phyloP scores from a whole-genome alignment of 306 rosid genomes.

The Vicia villosa region DNA sequence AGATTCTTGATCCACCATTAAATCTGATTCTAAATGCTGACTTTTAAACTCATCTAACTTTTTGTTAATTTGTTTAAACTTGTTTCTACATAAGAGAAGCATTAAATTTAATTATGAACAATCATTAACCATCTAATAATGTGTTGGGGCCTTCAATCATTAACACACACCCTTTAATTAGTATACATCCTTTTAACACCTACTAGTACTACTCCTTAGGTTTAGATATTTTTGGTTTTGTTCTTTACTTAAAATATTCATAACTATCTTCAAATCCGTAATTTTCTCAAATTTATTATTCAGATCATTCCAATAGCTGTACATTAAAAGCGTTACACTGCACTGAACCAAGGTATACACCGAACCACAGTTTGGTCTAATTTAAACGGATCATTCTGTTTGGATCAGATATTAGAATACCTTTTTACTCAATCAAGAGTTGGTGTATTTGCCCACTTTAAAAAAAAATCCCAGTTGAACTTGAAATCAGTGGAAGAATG shows the following conservation, averaged over 20 bases:
- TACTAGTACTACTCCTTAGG: neutral
- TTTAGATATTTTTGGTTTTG: too few relatives aligned
- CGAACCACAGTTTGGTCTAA: neutral
- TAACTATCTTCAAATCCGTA: too few relatives aligned
- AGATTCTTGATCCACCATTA: slow-evolving; percentile 26
- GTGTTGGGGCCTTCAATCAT: neutral
- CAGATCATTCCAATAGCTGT: slow-evolving; percentile 17
- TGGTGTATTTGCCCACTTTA: slow-evolving; percentile 30
- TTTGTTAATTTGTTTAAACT: too few relatives aligned
- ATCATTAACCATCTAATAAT: neutral
- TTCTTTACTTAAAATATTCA: too few relatives aligned
- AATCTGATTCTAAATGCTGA: neutral
- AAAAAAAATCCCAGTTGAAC: neutral
- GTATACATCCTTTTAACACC: too few relatives aligned
- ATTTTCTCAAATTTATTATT: neutral
- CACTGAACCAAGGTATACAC: neutral
- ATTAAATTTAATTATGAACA: neutral
- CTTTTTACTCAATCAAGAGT: slow-evolving; percentile 9
- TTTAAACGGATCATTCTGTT: neutral
- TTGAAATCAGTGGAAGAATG: slow-evolving; percentile 14
- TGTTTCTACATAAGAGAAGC: neutral
- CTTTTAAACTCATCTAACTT: too few relatives aligned
- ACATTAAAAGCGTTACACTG: neutral
- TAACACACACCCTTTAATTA: neutral
- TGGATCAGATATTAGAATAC: slow-evolving; percentile 8